Base-by-base conservation (phyloP, 768 basidiomycete genomes). In the Boletus tylopilopsis region DNA sequence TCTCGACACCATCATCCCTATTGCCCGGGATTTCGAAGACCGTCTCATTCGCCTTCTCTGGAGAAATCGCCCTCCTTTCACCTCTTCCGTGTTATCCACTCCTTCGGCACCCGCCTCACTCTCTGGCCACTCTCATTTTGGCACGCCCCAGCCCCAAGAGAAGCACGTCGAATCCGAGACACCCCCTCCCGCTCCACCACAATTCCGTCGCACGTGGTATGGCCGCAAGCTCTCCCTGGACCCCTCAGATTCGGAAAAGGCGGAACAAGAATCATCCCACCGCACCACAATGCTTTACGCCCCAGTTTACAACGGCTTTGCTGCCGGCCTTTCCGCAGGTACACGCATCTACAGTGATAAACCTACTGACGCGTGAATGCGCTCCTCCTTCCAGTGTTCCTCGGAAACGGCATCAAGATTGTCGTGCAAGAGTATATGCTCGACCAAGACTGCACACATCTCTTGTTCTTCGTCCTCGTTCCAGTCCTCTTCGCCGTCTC, bases 1-100 rank as follows among this genome's bases (percentile, higher is more conserved):
- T 0, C 75, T 92, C 38, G 87, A 91, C 61, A 76, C 75, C 56
- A 87, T 94, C 64, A 81, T 94, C 49, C 64, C 64, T 19, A 62
- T 56, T 22, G 67, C 67, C 16, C 67, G 75, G 51, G 78, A 80
- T 54, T 76, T 82, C 46, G 81, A 82, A 55, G 75, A 79, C 51
- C 71, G 77, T 43, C 76, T 82, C 64, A 79, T 82, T 56, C 73
- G 73, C 45, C 77, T 76, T 43, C 66, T 82, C 9, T 82, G 81
- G 81, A 68, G 74, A 37, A 73, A 45, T 53, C 72, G 53, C 52
- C 68, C 54, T 35, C 64, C 56, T 21, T 55, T 45, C 16, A 36
- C 54, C 19, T 50, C 60, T 34, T 70, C 61, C 35, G 33, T 49
- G 41, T 53, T 50, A 19, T 64, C 45, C 60, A 63, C 59, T 47